These are phyloP conservation scores for Dipteronia dyeriana DNA, from an alignment of 345 rosid species.

Conservation along the genomic window DNA sequence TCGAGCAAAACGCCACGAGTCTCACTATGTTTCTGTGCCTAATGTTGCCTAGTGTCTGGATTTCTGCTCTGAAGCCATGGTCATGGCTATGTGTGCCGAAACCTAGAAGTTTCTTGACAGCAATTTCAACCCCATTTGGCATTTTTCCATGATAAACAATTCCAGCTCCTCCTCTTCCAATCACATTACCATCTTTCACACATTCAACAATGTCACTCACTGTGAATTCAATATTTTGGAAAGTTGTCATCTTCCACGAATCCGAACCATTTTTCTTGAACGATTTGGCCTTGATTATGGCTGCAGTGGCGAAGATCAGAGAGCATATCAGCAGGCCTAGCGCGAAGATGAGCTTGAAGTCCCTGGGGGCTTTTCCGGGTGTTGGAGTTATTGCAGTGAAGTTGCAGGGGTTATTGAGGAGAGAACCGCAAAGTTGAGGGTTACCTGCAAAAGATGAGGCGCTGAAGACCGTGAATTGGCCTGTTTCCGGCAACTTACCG, in stretches of 20 bases:
- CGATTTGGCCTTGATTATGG: constrained; percentile 49
- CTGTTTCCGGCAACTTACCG: constrained; percentile 56
- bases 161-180: constrained; percentile 78
- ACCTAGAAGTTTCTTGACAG: constrained; percentile 60
- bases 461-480: constrained; percentile 57
- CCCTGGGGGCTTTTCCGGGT: constrained; percentile 29
- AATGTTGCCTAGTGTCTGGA: constrained; percentile 66
- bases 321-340: constrained; percentile 59
- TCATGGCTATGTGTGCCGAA: constrained; percentile 49
- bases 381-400: constrained; percentile 25
- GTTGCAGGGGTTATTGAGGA: constrained; percentile 48
- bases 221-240: constrained; percentile 63
- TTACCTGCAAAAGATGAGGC: constrained; percentile 63
- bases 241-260: constrained; percentile 67
- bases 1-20: constrained; percentile 64
- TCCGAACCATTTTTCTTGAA: constrained; percentile 32
- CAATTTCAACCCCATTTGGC: constrained; percentile 63
- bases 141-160: constrained; percentile 60
- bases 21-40: constrained; percentile 75
- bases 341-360: constrained; percentile 53
- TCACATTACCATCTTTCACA: constrained; percentile 61
- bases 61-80: constrained; percentile 61
- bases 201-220: constrained; percentile 54
- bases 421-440: constrained; percentile 54
- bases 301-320: constrained; percentile 41